These are phyloP conservation scores for Chrysoporthe deuterocubensis DNA, from an alignment of 2,329 filamentous ascomycete genomes.

Conservation along the genomic window DNA sequence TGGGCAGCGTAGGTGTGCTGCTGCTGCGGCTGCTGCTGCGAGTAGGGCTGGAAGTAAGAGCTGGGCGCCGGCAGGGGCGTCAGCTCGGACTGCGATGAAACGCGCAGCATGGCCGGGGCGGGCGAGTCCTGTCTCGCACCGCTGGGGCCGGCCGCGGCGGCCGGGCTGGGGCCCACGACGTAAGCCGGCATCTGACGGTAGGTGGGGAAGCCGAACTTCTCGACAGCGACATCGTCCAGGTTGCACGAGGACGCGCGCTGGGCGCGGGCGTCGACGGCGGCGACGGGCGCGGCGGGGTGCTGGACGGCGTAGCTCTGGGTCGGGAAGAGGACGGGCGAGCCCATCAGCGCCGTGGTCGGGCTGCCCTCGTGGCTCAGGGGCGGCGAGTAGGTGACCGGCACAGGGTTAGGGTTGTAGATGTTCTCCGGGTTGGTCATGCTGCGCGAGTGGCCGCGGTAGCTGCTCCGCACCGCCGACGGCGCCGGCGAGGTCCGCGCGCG, in stretches of 20 bases:
- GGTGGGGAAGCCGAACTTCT: constrained; percentile 80
- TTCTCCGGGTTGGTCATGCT: constrained; percentile 67
- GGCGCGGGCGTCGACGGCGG: constrained; percentile 42
- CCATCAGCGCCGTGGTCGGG: constrained; percentile 55
- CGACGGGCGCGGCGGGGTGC: constrained; percentile 1
- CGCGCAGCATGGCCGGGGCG: constrained; percentile 33
- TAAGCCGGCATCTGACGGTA: constrained; percentile 75
- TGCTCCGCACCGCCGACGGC: constrained; percentile 39
- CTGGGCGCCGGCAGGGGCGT: constrained; percentile 25
- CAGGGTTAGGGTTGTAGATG: constrained; percentile 45
- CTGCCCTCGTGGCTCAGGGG: constrained; percentile 39
- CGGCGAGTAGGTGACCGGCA: constrained; percentile 39
- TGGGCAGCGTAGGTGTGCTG: constrained; percentile 42
- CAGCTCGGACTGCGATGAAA: constrained; percentile 40
- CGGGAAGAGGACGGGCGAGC: constrained; percentile 64
- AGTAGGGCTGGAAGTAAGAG: constrained; percentile 48
- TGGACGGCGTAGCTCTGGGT: constrained; percentile 44
- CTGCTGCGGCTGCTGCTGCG: constrained; percentile 32
- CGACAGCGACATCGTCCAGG: constrained; percentile 68
- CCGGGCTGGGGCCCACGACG: constrained; percentile 39
- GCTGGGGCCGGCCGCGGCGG: constrained; percentile 34
- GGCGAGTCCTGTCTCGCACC: constrained; percentile 34
- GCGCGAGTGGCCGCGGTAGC: constrained; percentile 54
- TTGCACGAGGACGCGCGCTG: constrained; percentile 70
- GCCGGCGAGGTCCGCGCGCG: constrained; percentile 60